Conservation (phyloP, 164 flowering plant species). For the Chimonanthus salicifolius region DNA sequence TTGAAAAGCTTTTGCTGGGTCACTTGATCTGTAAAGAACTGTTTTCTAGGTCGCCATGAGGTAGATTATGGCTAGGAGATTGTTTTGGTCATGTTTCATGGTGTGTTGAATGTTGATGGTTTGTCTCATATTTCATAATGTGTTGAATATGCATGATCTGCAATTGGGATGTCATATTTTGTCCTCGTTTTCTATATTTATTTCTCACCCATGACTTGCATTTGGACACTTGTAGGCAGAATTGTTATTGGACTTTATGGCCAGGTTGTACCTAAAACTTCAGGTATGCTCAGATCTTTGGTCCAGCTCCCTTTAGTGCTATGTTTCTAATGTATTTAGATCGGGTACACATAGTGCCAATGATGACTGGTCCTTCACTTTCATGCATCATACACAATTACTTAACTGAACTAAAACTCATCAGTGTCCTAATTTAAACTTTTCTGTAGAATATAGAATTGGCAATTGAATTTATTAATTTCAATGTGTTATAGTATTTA, state of each 20-base stretch:
- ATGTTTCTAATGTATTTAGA: background rate
- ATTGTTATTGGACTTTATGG: conserved; percentile 94
- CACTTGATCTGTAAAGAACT: background rate
- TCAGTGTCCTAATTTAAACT: too few species aligned
- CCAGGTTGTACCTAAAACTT: conserved; percentile 83
- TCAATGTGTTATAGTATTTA: too few species aligned
- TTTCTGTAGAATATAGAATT: too few species aligned
- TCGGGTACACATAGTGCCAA: too few species aligned
- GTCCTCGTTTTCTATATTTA: background rate
- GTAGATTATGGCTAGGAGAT: background rate
- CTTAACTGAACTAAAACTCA: too few species aligned
- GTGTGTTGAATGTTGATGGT: background rate
- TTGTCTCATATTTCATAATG: background rate
- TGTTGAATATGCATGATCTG: background rate
- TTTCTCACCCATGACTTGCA: background rate
- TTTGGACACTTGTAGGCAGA: conserved; percentile 58
- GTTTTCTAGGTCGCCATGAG: background rate
- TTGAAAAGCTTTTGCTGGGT: too few species aligned
- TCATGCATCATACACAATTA: too few species aligned
- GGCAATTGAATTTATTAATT: too few species aligned
- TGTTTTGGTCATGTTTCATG: background rate
- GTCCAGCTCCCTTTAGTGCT: background rate
- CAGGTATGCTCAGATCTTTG: conserved; percentile 48
- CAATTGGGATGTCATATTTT: background rate
- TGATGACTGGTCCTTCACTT: too few species aligned